Evolutionary conservation across 73 alveolate genomes (phyloP).

Genomic region (Diophrys appendiculata): DNA sequence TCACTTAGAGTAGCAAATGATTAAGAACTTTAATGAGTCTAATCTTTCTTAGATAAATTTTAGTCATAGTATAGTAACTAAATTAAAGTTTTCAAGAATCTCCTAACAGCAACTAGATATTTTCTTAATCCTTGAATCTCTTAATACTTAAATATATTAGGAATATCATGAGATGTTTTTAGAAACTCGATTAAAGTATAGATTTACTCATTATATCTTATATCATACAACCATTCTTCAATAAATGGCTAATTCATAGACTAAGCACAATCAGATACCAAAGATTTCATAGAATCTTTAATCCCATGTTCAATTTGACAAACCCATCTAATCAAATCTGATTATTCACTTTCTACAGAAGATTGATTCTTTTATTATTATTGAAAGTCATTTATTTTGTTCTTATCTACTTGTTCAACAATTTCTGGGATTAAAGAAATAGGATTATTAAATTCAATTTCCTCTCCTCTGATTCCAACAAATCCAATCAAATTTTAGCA

Average conservation of each 20-base stretch:
- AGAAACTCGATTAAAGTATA: constrained; percentile 21
- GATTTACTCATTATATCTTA: constrained; percentile 28
- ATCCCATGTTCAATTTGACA: constrained; percentile 20
- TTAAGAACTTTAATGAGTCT: background rate
- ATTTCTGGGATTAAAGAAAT: background rate
- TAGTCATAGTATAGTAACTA: constrained; percentile 30
- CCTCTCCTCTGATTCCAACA: constrained; percentile 32
- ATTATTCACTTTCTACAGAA: too few species aligned
- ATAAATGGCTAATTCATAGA: constrained; percentile 10
- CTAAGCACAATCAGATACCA: constrained; percentile 12
- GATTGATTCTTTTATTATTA: background rate
- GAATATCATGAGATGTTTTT: constrained; percentile 18
- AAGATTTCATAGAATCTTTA: constrained; percentile 31
- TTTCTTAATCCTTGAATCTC: constrained; percentile 12
- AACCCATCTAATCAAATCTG: constrained; percentile 21
- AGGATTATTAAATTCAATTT: constrained; percentile 6
- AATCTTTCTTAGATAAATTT: too few species aligned
- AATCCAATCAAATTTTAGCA: constrained; percentile 17
- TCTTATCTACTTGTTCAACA: background rate
- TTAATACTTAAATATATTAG: constrained; percentile 4
- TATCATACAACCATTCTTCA: constrained; percentile 47
- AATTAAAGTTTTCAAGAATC: constrained; percentile 18
- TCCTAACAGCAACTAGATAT: background rate
- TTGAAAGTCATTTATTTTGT: background rate
- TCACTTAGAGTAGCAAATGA: constrained; percentile 1